These are phyloP conservation scores for Arthrobotrys musiformis DNA, from an alignment of 2,329 filamentous ascomycete genomes.

Conservation along the genomic window DNA sequence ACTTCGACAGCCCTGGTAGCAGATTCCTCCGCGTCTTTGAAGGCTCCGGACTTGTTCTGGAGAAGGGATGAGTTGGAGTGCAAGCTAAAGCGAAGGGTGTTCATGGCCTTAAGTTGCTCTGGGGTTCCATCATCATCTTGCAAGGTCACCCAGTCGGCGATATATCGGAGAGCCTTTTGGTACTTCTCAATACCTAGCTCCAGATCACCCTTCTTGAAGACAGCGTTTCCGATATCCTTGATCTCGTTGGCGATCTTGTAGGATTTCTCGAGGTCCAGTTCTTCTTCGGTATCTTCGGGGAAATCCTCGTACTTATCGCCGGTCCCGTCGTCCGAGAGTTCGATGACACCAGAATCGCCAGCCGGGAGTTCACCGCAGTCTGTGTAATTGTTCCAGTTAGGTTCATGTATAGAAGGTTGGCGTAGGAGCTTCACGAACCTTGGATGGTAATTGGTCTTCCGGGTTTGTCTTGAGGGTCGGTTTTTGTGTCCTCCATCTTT, in stretches of 20 bases:
- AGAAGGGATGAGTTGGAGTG: conserved; percentile 90
- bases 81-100: conserved; percentile 81
- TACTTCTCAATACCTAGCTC: conserved; percentile 85
- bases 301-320: conserved; percentile 96
- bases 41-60: conserved; percentile 80
- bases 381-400: conserved; percentile 56
- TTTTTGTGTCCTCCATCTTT: conserved; percentile 85
- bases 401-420: neutral
- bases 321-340: conserved; percentile 77
- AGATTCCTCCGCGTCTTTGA: conserved; percentile 74
- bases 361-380: conserved; percentile 88
- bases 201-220: conserved; percentile 83
- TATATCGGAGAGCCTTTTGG: conserved; percentile 88
- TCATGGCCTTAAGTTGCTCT: conserved; percentile 74
- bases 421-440: conserved; percentile 60
- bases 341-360: conserved; percentile 74
- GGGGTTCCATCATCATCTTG: conserved; percentile 74
- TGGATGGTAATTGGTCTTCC: conserved; percentile 76
- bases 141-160: conserved; percentile 82
- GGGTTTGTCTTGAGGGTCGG: conserved; percentile 81
- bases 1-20: conserved; percentile 79
- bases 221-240: conserved; percentile 91
- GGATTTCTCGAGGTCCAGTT: conserved; percentile 74
- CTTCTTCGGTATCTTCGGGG: conserved; percentile 79
- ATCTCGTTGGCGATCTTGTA: conserved; percentile 83